Evolutionary conservation across 176 grass and related monocot genomes (phyloP), one percentile per base, ranked within the genome.

Genomic region (Musa beccarii): DNA sequence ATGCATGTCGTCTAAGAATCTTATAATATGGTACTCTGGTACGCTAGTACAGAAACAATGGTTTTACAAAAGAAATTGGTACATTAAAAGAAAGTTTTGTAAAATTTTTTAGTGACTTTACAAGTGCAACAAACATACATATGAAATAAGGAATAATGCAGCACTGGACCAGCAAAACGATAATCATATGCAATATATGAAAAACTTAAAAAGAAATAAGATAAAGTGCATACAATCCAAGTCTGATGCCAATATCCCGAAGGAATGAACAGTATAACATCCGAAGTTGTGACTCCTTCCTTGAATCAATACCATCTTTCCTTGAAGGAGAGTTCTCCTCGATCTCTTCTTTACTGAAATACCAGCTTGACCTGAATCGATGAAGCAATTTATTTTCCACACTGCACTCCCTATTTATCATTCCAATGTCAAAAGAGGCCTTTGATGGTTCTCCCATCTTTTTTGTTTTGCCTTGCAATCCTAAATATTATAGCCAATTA

Each of bases 201-300:
- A 67, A 57, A 8, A 62, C 4, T 51, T 53, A 25, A 2, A 66
- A 7, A 8, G 17, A 52, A 8, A 78, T n/a, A 26, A 78, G 13
- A 54, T 13, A 53, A 68, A 54, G 64, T 34, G 49, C 51, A 62
- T 55, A 84, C 72, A 92, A 68, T 87, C 85, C 89, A n/a, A 96
- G 89, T 64, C 77, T 84, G 43, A 84, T 74, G 79, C 84, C 85
- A 69, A 96, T 71, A 77, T 85, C 85, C 29, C 85, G 73, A 83
- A 96, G 79, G 74, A 96, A 96, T 73, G 79, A 81, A 77, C 92
- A 92, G 78, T 92, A 96, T 75, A 82, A 82, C 14, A 75, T 78
- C 54, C 85, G 85, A 71, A 85, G 72, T 79, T 92, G 79, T 52
- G 82, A 86, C 70, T 96, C 92, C 21, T 84, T 84, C 66, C 16